Percentiles rank a stretch among this genome's conserved stretches.
These are phyloP conservation scores for Aspergillus pseudotamarii DNA, from an alignment of 2,329 filamentous ascomycete species.

Conservation along the genomic window DNA sequence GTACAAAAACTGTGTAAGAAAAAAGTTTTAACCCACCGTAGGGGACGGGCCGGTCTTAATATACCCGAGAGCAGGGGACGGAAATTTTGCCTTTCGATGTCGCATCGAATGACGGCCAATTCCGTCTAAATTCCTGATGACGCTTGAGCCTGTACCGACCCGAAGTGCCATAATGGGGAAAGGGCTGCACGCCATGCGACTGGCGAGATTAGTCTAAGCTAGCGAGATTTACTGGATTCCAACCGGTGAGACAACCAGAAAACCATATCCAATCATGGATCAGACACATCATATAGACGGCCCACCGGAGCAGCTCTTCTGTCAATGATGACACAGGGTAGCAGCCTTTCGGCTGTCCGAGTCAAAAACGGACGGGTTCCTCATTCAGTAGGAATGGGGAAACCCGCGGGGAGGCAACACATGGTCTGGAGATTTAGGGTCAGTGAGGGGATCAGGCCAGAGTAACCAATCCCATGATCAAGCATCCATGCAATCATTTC, in stretches of 20 bases:
- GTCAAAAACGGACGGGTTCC: slow-evolving; percentile 2
- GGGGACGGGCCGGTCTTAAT: slow-evolving; percentile 6
- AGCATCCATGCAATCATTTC: not conserved
- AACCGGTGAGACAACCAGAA: slow-evolving; percentile 6
- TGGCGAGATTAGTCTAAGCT: slow-evolving; percentile 6
- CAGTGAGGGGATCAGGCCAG: slow-evolving; percentile 5
- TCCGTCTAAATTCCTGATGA: not conserved
- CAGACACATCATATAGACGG: not conserved
- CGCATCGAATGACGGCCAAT: slow-evolving; percentile 1
- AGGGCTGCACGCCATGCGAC: slow-evolving; percentile 2
- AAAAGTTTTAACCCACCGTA: slow-evolving; percentile 6
- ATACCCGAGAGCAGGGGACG: slow-evolving; percentile 7
- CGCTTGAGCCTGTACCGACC: slow-evolving; percentile 7
- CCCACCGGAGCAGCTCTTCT: not conserved
- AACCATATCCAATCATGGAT: slow-evolving; percentile 5
- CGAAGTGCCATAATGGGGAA: slow-evolving; percentile 3
- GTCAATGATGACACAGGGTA: not conserved
- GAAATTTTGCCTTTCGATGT: not conserved
- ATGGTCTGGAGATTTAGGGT: slow-evolving; percentile 6
- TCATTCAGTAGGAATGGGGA: slow-evolving; percentile 7
- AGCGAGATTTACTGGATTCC: not conserved
- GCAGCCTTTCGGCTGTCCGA: slow-evolving; percentile 2
- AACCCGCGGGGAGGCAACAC: slow-evolving; percentile 7
- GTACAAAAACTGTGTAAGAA: not conserved
- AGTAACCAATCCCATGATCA: not conserved